A percentile compares a stretch with the other conserved stretches of the same genome.
These are phyloP conservation scores for Phytophthora pinifolia DNA, from an alignment of 352 stramenopile genomes.

Conservation along the genomic window DNA sequence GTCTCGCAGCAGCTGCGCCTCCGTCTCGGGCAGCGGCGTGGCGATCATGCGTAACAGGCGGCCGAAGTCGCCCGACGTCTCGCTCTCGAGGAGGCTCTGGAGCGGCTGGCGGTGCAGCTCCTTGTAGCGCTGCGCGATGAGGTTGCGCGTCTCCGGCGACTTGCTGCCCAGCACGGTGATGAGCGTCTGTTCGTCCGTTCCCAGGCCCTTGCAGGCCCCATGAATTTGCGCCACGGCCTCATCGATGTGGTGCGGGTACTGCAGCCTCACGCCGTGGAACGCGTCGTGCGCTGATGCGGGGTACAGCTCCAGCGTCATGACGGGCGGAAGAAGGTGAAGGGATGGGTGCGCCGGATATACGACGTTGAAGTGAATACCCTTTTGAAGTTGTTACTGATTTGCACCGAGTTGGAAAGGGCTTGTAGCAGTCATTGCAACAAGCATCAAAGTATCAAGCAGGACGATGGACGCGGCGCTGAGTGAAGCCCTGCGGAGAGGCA, in stretches of 20 bases:
- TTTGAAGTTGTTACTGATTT: slow-evolving; percentile 2
- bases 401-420: slow-evolving; percentile 2
- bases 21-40: slow-evolving; percentile 66
- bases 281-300: slow-evolving; percentile 54
- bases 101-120: slow-evolving; percentile 66
- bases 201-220: slow-evolving; percentile 58
- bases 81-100: slow-evolving; percentile 55
- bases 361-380: slow-evolving; percentile 20
- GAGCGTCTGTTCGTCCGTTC: slow-evolving; percentile 77
- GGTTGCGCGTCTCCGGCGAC: slow-evolving; percentile 63
- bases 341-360: too few species aligned
- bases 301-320: slow-evolving; percentile 54
- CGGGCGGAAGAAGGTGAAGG: background rate
- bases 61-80: slow-evolving; percentile 77
- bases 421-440: background rate
- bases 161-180: slow-evolving; percentile 68
- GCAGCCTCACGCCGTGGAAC: slow-evolving; percentile 47
- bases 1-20: slow-evolving; percentile 67
- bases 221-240: slow-evolving; percentile 71
- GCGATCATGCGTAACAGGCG: slow-evolving; percentile 71
- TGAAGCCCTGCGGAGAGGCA: slow-evolving; percentile 92
- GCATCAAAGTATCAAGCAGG: too few species aligned
- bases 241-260: slow-evolving; percentile 56
- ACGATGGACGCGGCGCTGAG: slow-evolving; percentile 86
- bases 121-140: slow-evolving; percentile 72